These are phyloP conservation scores for Kappamyces sp. DNA, from an alignment of 192 early-diverging fungal genomes.

Conservation along the genomic window DNA sequence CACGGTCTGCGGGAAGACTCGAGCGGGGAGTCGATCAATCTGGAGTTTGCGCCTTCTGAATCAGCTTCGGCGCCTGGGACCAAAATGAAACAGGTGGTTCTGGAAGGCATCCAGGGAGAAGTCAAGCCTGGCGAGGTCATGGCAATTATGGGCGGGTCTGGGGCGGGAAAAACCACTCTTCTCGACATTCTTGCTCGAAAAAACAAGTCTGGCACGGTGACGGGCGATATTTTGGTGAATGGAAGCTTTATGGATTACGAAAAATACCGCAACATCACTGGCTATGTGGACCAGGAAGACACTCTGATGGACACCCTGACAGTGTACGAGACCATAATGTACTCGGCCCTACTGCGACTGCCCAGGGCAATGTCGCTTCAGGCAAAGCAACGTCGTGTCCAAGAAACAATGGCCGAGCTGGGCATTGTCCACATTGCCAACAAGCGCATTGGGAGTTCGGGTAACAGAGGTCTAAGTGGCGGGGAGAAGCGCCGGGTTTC, in stretches of 20 bases:
- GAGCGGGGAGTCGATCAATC: not conserved
- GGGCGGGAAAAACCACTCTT: conserved; percentile 86
- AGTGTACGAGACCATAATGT: conserved; percentile 84
- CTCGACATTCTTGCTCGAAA: conserved; percentile 83
- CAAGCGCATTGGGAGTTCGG: conserved; percentile 64
- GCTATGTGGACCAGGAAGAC: conserved; percentile 89
- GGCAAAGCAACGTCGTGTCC: conserved; percentile 42
- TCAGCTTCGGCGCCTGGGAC: not conserved
- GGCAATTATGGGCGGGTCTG: conserved; percentile 89
- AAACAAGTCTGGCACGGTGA: conserved; percentile 68
- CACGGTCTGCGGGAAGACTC: conserved; percentile 6
- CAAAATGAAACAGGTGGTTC: conserved; percentile 37
- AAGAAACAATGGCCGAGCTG: conserved; percentile 75
- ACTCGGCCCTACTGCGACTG: conserved; percentile 79
- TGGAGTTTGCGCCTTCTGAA: conserved; percentile 7
- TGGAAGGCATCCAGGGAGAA: conserved; percentile 66
- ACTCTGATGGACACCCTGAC: conserved; percentile 78
- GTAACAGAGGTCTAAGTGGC: conserved; percentile 74
- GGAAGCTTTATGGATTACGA: conserved; percentile 58
- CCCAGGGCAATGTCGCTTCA: conserved; percentile 56
- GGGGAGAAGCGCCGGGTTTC: conserved; percentile 90
- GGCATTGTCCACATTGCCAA: conserved; percentile 78
- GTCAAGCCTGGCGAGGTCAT: conserved; percentile 81
- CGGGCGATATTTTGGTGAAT: conserved; percentile 74
- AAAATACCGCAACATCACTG: conserved; percentile 48